Percentiles rank a stretch among this genome's conserved stretches.
Conservation (phyloP, 116 monocot genomes). For the Posidonia oceanica region DNA sequence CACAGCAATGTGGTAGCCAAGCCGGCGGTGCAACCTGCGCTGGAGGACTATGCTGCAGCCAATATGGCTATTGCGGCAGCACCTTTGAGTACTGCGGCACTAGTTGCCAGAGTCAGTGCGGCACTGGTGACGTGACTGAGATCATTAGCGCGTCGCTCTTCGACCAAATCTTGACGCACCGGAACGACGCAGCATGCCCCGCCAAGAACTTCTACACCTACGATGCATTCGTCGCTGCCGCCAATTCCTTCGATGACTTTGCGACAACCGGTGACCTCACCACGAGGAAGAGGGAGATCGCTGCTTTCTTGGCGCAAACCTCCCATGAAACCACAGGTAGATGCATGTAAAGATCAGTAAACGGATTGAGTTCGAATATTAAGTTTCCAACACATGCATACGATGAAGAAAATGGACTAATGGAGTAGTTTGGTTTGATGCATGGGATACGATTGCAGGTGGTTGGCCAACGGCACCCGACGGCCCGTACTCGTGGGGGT, state of each 20-base stretch:
- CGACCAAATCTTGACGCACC: slow-evolving; percentile 32
- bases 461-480: slow-evolving; percentile 27
- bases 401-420: no score
- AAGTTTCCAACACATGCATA: no score
- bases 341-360: no score
- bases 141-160: slow-evolving; percentile 17
- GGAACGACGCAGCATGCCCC: slow-evolving; percentile 24
- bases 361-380: no score
- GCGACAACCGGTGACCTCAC: slow-evolving; percentile 15
- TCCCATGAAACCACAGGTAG: slow-evolving; percentile 37
- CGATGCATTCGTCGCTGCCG: slow-evolving; percentile 30
- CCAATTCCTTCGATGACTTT: slow-evolving; percentile 20
- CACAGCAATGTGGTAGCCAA: slow-evolving; percentile 12
- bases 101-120: no score
- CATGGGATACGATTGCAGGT: no score
- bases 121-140: slow-evolving; percentile 5
- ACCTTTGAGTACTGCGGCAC: slow-evolving; percentile 5
- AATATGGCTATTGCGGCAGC: slow-evolving; percentile 13
- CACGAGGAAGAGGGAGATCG: slow-evolving; percentile 31
- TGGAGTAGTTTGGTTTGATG: no score
- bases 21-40: slow-evolving; percentile 14
- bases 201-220: slow-evolving; percentile 35
- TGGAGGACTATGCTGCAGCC: slow-evolving; percentile 10
- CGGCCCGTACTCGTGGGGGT: slow-evolving; percentile 32
- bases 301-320: slow-evolving; percentile 45